Conservation (phyloP, 169 alveolate genomes). For the Amoebophrya sp. region DNA sequence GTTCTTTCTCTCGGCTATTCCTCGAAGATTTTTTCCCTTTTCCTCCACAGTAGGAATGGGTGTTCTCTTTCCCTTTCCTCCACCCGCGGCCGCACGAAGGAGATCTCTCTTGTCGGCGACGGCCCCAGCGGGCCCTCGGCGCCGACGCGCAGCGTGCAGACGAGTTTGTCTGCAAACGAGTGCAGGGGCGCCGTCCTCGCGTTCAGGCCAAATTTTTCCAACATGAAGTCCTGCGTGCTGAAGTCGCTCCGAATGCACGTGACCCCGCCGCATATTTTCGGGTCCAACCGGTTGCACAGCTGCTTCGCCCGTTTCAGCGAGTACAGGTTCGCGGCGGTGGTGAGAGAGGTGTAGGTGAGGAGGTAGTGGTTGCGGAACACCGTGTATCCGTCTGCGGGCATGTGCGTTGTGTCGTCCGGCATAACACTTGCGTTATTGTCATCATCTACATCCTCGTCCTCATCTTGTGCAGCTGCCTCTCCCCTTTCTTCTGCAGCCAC, state of each 20-base stretch:
- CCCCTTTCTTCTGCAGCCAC: no score
- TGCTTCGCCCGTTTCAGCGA: neutral
- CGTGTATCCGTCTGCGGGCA: neutral
- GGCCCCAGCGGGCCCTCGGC: neutral
- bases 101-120: neutral
- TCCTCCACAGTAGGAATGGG: neutral
- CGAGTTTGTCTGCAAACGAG: neutral
- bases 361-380: neutral
- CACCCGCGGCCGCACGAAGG: neutral
- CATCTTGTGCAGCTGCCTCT: no score
- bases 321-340: neutral
- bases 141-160: neutral
- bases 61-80: neutral
- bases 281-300: neutral
- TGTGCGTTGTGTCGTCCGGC: no score
- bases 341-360: neutral
- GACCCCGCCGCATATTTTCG: neutral
- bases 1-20: no score
- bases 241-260: neutral
- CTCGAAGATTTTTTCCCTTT: neutral
- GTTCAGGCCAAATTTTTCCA: neutral
- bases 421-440: no score
- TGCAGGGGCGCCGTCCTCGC: neutral
- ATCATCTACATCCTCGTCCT: no score
- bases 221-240: neutral